These are phyloP conservation scores for Anastatica hierochuntica DNA, from an alignment of 345 rosid genomes.

Conservation along the genomic window DNA sequence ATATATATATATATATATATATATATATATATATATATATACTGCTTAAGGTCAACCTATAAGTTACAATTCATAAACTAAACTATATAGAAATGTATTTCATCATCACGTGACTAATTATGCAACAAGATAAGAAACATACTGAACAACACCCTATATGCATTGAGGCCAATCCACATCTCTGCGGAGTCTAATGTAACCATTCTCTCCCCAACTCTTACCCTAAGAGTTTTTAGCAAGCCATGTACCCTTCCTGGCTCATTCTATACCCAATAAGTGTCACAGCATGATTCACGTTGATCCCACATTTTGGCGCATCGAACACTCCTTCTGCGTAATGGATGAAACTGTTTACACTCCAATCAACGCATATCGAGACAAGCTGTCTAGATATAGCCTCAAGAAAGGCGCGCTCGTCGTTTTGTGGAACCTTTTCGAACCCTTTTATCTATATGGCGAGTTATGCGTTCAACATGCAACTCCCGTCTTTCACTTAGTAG, in stretches of 20 bases:
- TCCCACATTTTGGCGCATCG: slow-evolving; percentile 26
- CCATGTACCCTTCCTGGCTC: slow-evolving; percentile 4
- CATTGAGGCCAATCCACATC: slow-evolving; percentile 20
- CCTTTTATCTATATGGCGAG: slow-evolving; percentile 37
- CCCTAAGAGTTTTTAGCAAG: slow-evolving; percentile 46
- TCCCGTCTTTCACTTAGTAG: slow-evolving; percentile 31
- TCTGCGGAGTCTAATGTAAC: slow-evolving; percentile 40
- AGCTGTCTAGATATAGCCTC: slow-evolving; percentile 48
- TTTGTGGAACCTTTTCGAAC: slow-evolving; percentile 37
- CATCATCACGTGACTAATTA: too few relatives aligned
- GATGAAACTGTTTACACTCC: slow-evolving; percentile 21
- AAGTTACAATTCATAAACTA: too few relatives aligned
- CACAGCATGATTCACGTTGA: slow-evolving; percentile 33
- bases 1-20: too few relatives aligned
- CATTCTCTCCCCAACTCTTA: slow-evolving; percentile 38
- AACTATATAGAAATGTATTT: too few relatives aligned
- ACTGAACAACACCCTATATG: slow-evolving; percentile 31
- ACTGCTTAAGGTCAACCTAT: too few relatives aligned
- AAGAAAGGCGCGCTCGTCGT: slow-evolving; percentile 37
- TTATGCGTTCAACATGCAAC: slow-evolving; percentile 5
- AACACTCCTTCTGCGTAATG: slow-evolving; percentile 20
- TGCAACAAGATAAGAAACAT: not conserved
- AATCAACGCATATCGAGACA: slow-evolving; percentile 44
- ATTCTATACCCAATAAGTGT: slow-evolving; percentile 43
- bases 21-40: too few relatives aligned